Base-by-base conservation (phyloP, 108 stramenopile genomes). In the Craspedostauros australis region DNA sequence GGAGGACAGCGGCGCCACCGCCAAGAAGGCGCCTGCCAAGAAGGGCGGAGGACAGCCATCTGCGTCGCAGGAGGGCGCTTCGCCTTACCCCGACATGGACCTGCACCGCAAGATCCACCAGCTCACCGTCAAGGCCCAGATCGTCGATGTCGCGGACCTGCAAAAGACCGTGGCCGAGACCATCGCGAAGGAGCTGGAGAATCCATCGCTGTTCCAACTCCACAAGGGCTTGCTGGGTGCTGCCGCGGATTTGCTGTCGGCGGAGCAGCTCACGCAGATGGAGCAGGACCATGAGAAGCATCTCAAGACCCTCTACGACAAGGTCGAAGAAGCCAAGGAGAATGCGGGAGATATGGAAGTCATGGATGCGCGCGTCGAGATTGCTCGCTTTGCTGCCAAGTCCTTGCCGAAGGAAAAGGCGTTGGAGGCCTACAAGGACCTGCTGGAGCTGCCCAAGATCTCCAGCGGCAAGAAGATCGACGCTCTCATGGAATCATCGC, bases 331-430 rank as follows among this genome's bases (percentile, higher is more conserved):
- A 48, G 95, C 95, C 29, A 76, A 83, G 58, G 93, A 92, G 49
- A 87, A 83, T 57, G 86, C 86, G 3, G 96, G 96, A n/a, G 96
- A 99, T 56, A 94, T 93, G 84, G 98, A 99, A 75, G 95, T 99
- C 40, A 75, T 98, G 67, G 93, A 97, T 21, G 94, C 94, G 5
- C 56, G 79, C 25, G 69, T 95, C 50, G 77, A 69, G 46, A 56
- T 84, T 28, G 98, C 96, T n/a, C 63, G 82, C 46, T 89, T 92
- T 78, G 74, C 68, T 25, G 91, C 95, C 27, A 83, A 86, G 58
- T 80, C 87, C 24, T 77, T 88, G 59, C 63, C 82, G 28, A 74
- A 80, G 59, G 75, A 88, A 29, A 72, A 65, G 37, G 95, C 96
- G 19, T 40, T 88, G 57, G 73, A 69, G 12, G 88, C 94, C 7